Conservation (phyloP, 1,139 yeast species). For the Nakaseomyces glabratus region DNA sequence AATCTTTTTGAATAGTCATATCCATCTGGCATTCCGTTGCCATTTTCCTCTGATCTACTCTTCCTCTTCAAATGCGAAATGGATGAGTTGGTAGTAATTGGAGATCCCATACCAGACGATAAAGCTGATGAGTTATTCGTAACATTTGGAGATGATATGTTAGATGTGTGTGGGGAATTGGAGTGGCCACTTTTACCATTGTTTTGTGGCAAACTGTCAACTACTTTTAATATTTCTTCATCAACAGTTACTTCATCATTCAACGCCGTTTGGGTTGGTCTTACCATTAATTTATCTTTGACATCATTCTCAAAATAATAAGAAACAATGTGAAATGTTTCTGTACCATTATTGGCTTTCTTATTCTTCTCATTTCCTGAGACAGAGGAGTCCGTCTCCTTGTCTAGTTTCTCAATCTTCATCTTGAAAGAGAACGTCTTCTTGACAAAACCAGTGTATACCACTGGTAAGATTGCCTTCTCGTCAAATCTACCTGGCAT, state of each 20-base stretch:
- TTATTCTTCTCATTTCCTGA: slow-evolving; percentile 1
- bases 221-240: slow-evolving; percentile 48
- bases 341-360: slow-evolving; percentile 18
- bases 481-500: slow-evolving; percentile 5
- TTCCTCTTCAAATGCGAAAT: too few species aligned
- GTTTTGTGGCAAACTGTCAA: slow-evolving; percentile 43
- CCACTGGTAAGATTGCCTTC: slow-evolving; percentile 40
- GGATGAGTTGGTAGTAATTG: background rate
- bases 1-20: too few species aligned
- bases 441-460: slow-evolving; percentile 70
- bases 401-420: slow-evolving; percentile 26
- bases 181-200: slow-evolving; percentile 1
- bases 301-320: slow-evolving; percentile 75
- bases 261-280: slow-evolving; percentile 47
- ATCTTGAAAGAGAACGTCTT: slow-evolving; percentile 57
- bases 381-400: slow-evolving; percentile 6
- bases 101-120: slow-evolving; percentile 1
- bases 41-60: too few species aligned
- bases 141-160: slow-evolving; percentile 1
- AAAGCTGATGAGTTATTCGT: slow-evolving; percentile 1
- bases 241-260: slow-evolving; percentile 40
- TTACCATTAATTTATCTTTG: slow-evolving; percentile 42
- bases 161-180: background rate
- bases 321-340: slow-evolving; percentile 67
- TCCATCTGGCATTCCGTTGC: too few species aligned